Evolutionary conservation across 208 protist species (phyloP).

Genomic region (Strigomonas culicis): DNA sequence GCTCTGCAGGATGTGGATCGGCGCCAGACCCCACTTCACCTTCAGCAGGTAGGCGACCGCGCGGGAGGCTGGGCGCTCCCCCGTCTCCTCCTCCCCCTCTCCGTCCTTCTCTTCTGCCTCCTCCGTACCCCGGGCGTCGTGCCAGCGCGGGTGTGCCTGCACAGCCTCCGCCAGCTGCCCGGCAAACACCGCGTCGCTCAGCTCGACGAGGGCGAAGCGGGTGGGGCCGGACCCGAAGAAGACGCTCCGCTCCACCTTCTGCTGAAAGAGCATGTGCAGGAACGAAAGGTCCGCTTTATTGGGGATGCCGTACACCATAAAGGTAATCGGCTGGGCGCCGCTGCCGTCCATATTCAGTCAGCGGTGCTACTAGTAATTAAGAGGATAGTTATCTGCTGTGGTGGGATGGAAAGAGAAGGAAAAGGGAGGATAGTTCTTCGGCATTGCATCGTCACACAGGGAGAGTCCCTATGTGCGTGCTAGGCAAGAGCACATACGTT

Average conservation of each 20-base stretch:
- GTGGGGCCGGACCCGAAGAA: conserved; percentile 53
- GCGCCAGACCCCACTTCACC: conserved; percentile 24
- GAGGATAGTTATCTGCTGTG: no score
- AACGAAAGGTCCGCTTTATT: conserved; percentile 69
- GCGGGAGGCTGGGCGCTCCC: no score
- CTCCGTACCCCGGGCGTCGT: neutral
- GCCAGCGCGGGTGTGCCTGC: neutral
- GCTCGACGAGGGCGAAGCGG: conserved; percentile 68
- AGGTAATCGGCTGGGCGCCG: conserved; percentile 13
- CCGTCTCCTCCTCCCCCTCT: neutral
- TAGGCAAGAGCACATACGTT: no score
- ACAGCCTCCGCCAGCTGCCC: conserved; percentile 24
- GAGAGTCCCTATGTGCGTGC: no score
- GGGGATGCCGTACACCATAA: conserved; percentile 71
- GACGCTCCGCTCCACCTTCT: conserved; percentile 37
- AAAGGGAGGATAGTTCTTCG: neutral
- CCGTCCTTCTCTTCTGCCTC: neutral
- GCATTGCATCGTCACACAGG: no score
- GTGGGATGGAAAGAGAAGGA: no score
- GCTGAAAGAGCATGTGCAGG: conserved; percentile 53
- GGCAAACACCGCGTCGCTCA: conserved; percentile 23
- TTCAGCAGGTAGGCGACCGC: no score
- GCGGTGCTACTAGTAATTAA: no score
- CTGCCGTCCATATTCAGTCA: neutral
- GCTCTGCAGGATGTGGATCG: conserved; percentile 44